Base-by-base conservation (phyloP, 192 early-diverging fungal genomes). In the Coemansia sp. region DNA sequence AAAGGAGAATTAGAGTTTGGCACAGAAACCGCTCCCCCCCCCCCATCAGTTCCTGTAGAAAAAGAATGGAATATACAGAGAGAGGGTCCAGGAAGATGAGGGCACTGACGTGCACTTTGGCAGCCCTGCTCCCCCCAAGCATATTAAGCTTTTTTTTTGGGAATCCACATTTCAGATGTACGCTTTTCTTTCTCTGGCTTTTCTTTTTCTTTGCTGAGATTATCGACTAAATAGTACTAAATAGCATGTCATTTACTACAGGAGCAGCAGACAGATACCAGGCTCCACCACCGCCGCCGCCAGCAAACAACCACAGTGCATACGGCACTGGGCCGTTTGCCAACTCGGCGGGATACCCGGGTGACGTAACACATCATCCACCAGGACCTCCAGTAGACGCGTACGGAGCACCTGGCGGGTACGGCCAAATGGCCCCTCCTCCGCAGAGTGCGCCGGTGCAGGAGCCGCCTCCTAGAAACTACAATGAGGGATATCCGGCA, bases 381-480 rank as follows among this genome's bases (percentile, higher is more conserved):
- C 18, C 45, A n/a, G 32, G 32, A 34, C 32, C 32, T 34, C 32
- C 21, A 8, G 45, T 7, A 28, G 9, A 47, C 15, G 2, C 40
- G 26, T 47, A 53, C 21, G 52, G 21, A 6, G 38, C 41, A 45
- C 21, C 26, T 36, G 10, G 43, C 46, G 51, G 14, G 34, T 46
- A 57, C 36, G 31, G 37, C n/a, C 56, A 37, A 5, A 34, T 32
- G 31, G 37, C 52, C 17, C 20, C 28, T 23, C 46, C 23, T 14
- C 39, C 51, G 23, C 51, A n/a, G 18, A 51, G 60, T 20, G 40
- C 50, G 31, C 51, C 51, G 45, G 51, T 41, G 18, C 51, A 7
- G 21, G 31, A 34, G 21, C 28, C 21, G 14, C 47, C 45, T 18
- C 39, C 20, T 34, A 34, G 32, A 34, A 12, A 20, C 40, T 37